phyloP scores from a whole-genome alignment of 306 rosid genomes.

The Sphenostylis stenocarpa region DNA sequence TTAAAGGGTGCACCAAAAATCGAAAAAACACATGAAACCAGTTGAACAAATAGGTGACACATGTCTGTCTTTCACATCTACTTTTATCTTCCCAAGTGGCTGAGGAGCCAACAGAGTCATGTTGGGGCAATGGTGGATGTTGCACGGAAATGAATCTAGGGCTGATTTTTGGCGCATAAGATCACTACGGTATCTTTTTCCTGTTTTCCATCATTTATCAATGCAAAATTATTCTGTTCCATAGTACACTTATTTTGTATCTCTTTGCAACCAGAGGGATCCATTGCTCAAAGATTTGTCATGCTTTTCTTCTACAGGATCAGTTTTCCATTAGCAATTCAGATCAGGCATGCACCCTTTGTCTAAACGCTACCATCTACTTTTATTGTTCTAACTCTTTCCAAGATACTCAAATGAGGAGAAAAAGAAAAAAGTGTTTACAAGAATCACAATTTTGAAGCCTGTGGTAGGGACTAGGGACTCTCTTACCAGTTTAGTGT shows the following conservation, averaged over 20 bases:
- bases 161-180: constrained; percentile 66
- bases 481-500: neutral
- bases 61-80: constrained; percentile 33
- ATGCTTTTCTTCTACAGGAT: constrained; percentile 49
- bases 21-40: constrained; percentile 12
- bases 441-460: constrained; percentile 29
- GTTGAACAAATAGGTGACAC: constrained; percentile 2
- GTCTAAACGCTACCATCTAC: constrained; percentile 43
- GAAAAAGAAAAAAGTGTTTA: neutral
- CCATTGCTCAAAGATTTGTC: constrained; percentile 52
- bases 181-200: constrained; percentile 52
- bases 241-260: constrained; percentile 38
- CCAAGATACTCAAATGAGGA: constrained; percentile 38
- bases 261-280: constrained; percentile 34
- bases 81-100: constrained; percentile 39
- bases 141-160: constrained; percentile 51
- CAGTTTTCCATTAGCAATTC: constrained; percentile 34
- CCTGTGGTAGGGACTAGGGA: constrained; percentile 13
- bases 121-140: constrained; percentile 55
- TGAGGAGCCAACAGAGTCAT: constrained; percentile 52
- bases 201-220: constrained; percentile 45
- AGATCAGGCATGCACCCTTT: constrained; percentile 36
- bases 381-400: constrained; percentile 49
- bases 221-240: constrained; percentile 46
- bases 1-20: constrained; percentile 17